These are phyloP conservation scores for Diaporthe sp. DNA, from an alignment of 2,329 filamentous ascomycete genomes.

Conservation along the genomic window DNA sequence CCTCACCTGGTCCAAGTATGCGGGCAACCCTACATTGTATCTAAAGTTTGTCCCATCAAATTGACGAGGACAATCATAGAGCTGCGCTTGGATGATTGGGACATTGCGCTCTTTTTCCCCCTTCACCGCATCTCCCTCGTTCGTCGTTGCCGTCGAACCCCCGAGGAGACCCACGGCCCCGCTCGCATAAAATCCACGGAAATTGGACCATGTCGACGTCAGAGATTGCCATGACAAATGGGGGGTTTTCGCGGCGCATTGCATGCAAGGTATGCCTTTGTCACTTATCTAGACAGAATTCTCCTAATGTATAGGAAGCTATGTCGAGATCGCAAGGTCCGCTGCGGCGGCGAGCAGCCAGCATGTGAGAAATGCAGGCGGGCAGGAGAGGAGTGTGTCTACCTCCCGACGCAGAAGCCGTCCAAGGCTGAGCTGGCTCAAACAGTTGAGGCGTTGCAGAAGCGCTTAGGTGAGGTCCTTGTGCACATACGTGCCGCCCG, in stretches of 20 bases:
- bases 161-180: neutral
- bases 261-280: neutral
- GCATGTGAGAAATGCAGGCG: conserved; percentile 2
- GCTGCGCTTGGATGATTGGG: no score
- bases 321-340: conserved; percentile 5
- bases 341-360: conserved; percentile 16
- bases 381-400: conserved; percentile 3
- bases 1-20: no score
- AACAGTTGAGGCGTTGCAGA: neutral
- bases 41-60: neutral
- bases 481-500: rapidly evolving
- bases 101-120: no score
- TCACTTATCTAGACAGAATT: neutral
- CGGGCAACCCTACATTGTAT: neutral
- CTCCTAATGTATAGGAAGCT: neutral
- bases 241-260: neutral
- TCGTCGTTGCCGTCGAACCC: neutral
- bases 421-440: conserved; percentile 10
- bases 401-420: neutral
- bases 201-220: neutral
- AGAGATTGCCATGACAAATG: neutral
- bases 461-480: neutral
- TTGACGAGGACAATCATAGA: neutral
- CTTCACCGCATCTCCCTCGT: neutral
- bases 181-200: neutral